Base-by-base conservation (phyloP, 169 alveolate species). In the Besnoitia besnoiti region DNA sequence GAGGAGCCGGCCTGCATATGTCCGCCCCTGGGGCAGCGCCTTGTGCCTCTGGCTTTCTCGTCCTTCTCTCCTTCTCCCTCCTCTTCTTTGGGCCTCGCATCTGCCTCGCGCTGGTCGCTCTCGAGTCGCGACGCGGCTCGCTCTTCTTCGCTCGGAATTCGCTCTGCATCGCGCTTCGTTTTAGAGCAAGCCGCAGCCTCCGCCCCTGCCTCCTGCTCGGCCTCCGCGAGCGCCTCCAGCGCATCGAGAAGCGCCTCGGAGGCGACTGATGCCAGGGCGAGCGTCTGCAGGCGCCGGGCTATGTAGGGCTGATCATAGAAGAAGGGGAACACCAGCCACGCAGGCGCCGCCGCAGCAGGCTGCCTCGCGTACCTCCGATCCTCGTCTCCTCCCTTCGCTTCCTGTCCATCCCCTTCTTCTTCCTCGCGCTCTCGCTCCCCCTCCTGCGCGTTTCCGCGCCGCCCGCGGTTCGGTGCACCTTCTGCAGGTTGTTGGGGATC, bases 241-340 rank as follows among this genome's bases (percentile, higher is more conserved):
- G 46, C 39, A 42, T 67, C 80, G 39, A 67, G 80, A 24, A 67
- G 42, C 14, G 80, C 39, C 7, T 19, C 10, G 21, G 80, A 67
- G 0, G 80, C 80, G 19, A 67, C 80, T 5, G 80, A 30, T 16
- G 80, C 80, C 24, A 67, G 44, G 44, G 44, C 80, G 1, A 30
- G 46, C 40, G 80, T 8, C 24, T 19, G 0, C n/a, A 67, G 80
- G 0, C 44, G 80, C 44, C 42, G 44, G 2, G 80, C 40, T 14
- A 67, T 67, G 10, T 14, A 14, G 24, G 80, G 80, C 80, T 67
- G 80, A n/a, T 67, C 80, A n/a, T 30, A 67, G 80, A 67, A 67
- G n/a, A 67, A 67, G 3, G 80, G 80, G 44, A 67, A 67, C 0
- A n/a, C 44, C 4, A 67, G 80, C 80, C 80, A 67, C 12, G 67